Percentiles rank a stretch among this genome's conserved stretches.
These are phyloP conservation scores for Aspergillus sp. DNA, from an alignment of 2,329 filamentous ascomycete genomes.

Conservation along the genomic window DNA sequence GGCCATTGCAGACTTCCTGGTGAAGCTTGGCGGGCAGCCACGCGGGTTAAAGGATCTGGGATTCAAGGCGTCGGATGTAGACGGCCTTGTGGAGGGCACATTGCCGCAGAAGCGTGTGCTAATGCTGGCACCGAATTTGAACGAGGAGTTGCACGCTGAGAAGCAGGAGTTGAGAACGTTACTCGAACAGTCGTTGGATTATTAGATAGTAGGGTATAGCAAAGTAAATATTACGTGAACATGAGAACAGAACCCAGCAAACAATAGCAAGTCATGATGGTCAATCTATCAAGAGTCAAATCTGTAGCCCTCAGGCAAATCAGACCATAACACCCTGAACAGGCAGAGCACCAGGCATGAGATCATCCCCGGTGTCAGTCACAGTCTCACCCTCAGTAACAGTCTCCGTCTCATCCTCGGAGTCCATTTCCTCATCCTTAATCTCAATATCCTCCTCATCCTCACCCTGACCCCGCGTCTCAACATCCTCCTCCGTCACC, in stretches of 20 bases:
- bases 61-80: conserved; percentile 68
- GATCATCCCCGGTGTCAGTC: no score
- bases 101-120: conserved; percentile 86
- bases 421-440: background rate
- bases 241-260: background rate
- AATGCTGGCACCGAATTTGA: conserved; percentile 80
- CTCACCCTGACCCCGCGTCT: no score
- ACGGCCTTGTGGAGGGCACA: conserved; percentile 84
- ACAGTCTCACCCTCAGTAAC: no score
- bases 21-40: conserved; percentile 82
- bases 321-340: no score
- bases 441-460: background rate
- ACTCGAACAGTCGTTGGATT: conserved; percentile 58
- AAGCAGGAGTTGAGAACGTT: conserved; percentile 63
- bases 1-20: conserved; percentile 72
- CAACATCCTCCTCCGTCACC: no score
- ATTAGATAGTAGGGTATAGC: conserved; percentile 28
- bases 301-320: no score
- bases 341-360: no score
- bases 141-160: conserved; percentile 61
- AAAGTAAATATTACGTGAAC: background rate
- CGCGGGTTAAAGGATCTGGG: conserved; percentile 76
- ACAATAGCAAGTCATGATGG: no score
- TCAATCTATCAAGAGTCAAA: no score
- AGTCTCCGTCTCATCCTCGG: background rate